Base-by-base conservation (phyloP, 2,329 filamentous ascomycete genomes). In the Cladosporium sp. region DNA sequence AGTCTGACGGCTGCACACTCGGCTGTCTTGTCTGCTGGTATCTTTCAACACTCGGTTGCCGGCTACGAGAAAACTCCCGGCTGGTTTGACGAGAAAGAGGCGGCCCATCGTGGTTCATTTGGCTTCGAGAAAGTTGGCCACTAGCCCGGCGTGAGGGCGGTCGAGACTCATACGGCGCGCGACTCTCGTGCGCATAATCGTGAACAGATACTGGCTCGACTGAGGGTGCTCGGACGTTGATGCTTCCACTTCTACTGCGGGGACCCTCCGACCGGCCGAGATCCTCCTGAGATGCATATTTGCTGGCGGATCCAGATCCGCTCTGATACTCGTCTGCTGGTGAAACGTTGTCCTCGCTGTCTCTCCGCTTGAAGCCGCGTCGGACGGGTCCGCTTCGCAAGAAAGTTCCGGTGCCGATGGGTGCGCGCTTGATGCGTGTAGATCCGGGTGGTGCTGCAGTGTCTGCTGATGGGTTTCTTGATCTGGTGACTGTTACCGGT, bases 361-460 rank as follows among this genome's bases (percentile, higher is more conserved):
- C 79, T 52, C 82, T 74, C 56, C 84, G 77, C 54, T 86, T 79
- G 20, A 68, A 64, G 22, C 88, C 89, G 58, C 89, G 78, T 49
- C 89, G 80, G 17, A 89, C 87, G 22, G 89, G 89, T 29, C 63
- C 66, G 1, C 87, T 88, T 58, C 87, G 89, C 18, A 93, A 73
- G 58, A 92, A 91, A 53, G 82, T 86, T 1, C 88, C 89, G 2
- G 85, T 81, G 7, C 86, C 76, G 67, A 88, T 88, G 13, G 85
- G 85, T 12, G 89, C 80, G 54, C 88, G 78, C 70, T 91, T 92
- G 52, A 91, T 75, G 4, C 89, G 80, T 76, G 90, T 81, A 0
- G 88, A 89, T 59, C 85, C 84, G 54, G 88, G 86, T 1, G 82
- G 72, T 11, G 80, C 84, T 29, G 73, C 70, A 30, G 86, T 83